phyloP scores from a whole-genome alignment of 2,329 filamentous ascomycete genomes.

The Scopulariopsis brevicaulis region DNA sequence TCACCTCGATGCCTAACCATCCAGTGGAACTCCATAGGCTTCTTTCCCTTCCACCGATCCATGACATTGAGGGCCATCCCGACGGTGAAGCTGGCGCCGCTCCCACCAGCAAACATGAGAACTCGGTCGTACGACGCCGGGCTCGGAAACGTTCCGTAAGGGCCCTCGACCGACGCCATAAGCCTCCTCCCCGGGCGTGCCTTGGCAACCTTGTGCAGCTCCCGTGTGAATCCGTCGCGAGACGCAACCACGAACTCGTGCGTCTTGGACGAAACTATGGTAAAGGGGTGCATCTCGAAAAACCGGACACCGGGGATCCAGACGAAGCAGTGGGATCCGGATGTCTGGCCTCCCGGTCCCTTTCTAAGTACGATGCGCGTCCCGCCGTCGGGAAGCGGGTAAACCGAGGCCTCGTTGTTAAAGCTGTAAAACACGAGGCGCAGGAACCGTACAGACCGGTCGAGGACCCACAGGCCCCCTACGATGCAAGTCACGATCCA shows the following conservation, averaged over 20 bases:
- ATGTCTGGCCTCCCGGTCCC: slow-evolving; percentile 29
- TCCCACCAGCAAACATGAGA: slow-evolving; percentile 48
- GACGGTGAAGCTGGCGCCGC: slow-evolving; percentile 45
- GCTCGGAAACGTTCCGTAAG: slow-evolving; percentile 45
- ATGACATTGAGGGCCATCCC: slow-evolving; percentile 21
- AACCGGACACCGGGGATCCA: slow-evolving; percentile 48
- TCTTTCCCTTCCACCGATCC: slow-evolving; percentile 4
- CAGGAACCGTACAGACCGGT: slow-evolving; percentile 34
- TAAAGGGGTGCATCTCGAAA: slow-evolving; percentile 53
- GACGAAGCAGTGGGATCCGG: slow-evolving; percentile 52
- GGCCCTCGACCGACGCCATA: slow-evolving; percentile 42
- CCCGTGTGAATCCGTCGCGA: slow-evolving; percentile 46
- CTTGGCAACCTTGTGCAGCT: slow-evolving; percentile 38
- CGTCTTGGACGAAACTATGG: slow-evolving; percentile 36
- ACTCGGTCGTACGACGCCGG: slow-evolving; percentile 40
- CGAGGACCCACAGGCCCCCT: slow-evolving; percentile 35
- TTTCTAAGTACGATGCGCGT: slow-evolving; percentile 43
- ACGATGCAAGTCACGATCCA: slow-evolving; percentile 28
- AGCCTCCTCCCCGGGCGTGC: slow-evolving; percentile 35
- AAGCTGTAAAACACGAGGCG: slow-evolving; percentile 30
- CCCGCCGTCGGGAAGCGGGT: slow-evolving; percentile 39
- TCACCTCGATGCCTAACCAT: slow-evolving; percentile 23
- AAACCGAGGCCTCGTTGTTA: slow-evolving; percentile 40
- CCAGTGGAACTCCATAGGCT: slow-evolving; percentile 25
- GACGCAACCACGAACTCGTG: slow-evolving; percentile 48